These are phyloP conservation scores for Mycena polygramma DNA, from an alignment of 768 basidiomycete species.

Conservation along the genomic window DNA sequence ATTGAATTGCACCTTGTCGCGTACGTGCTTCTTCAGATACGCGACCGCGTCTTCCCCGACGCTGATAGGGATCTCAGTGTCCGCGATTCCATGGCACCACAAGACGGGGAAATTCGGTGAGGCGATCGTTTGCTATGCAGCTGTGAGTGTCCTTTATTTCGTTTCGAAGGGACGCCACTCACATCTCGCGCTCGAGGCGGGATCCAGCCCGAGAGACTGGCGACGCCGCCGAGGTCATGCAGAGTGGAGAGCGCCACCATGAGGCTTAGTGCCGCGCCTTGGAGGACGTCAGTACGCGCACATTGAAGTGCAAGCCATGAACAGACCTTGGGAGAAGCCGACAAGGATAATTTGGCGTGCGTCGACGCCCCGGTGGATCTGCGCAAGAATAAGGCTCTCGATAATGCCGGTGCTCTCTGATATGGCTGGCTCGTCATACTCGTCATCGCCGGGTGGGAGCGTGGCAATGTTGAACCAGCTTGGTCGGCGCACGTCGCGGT, in stretches of 20 bases:
- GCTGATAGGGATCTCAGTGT: conserved; percentile 52
- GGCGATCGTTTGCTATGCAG: conserved; percentile 47
- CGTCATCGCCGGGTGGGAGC: conserved; percentile 52
- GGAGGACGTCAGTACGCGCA: too few relatives aligned
- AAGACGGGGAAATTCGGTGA: conserved; percentile 54
- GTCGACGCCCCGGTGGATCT: conserved; percentile 53
- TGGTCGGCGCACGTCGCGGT: conserved; percentile 46
- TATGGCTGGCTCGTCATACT: conserved; percentile 52
- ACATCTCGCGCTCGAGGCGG: conserved; percentile 53
- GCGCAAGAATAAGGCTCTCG: conserved; percentile 53
- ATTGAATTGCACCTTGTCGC: conserved; percentile 42
- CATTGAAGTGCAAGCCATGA: too few relatives aligned
- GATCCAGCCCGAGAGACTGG: conserved; percentile 61
- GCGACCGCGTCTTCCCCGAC: conserved; percentile 48
- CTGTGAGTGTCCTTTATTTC: background rate
- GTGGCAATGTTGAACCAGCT: conserved; percentile 59
- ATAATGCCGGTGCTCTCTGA: conserved; percentile 50
- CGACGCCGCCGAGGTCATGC: conserved; percentile 59
- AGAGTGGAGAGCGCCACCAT: conserved; percentile 55
- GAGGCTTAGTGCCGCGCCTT: conserved; percentile 54
- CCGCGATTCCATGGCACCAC: conserved; percentile 57
- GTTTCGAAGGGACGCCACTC: conserved; percentile 16
- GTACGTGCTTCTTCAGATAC: conserved; percentile 48
- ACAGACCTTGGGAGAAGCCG: conserved; percentile 53
- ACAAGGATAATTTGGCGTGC: conserved; percentile 54